Percentiles rank a stretch among this genome's conserved stretches.
Conservation (phyloP, 768 basidiomycete genomes). For the Collybia sp. region DNA sequence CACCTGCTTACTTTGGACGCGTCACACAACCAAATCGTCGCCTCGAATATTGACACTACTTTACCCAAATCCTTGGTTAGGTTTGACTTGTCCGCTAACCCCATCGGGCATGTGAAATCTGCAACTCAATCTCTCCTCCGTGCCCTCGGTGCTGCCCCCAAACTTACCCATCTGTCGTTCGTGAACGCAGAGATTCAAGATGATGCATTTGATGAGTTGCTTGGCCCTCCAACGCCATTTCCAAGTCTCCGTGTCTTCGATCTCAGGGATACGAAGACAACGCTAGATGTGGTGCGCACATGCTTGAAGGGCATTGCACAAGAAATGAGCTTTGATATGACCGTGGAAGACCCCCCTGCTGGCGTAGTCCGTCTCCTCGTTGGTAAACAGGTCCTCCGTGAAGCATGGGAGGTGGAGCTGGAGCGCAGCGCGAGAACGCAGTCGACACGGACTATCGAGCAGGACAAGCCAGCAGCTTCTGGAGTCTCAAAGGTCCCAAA, state of each 20-base stretch:
- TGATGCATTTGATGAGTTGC: conserved; percentile 45
- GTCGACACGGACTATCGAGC: conserved; percentile 24
- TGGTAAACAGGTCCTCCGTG: conserved; percentile 68
- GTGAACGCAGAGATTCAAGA: conserved; percentile 57
- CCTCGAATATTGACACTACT: conserved; percentile 45
- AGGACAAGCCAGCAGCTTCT: conserved; percentile 21
- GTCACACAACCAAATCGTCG: conserved; percentile 62
- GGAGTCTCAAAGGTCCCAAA: conserved; percentile 6
- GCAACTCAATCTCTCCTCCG: conserved; percentile 36
- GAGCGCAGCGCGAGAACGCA: conserved; percentile 49
- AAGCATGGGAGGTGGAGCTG: conserved; percentile 76
- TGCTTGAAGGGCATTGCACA: conserved; percentile 46
- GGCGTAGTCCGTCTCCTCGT: conserved; percentile 54
- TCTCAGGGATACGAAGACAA: conserved; percentile 61
- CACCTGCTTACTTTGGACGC: conserved; percentile 58
- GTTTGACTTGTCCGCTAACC: conserved; percentile 64
- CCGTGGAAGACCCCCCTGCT: conserved; percentile 45
- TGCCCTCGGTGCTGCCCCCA: conserved; percentile 39
- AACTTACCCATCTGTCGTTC: conserved; percentile 54
- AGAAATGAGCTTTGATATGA: conserved; percentile 49
- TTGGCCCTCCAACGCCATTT: conserved; percentile 39
- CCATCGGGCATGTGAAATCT: conserved; percentile 39
- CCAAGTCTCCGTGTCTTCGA: conserved; percentile 53
- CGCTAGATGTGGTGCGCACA: conserved; percentile 34
- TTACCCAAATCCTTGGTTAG: conserved; percentile 54